phyloP scores from a whole-genome alignment of 192 early-diverging fungal species.

The Coemansia sp. region DNA sequence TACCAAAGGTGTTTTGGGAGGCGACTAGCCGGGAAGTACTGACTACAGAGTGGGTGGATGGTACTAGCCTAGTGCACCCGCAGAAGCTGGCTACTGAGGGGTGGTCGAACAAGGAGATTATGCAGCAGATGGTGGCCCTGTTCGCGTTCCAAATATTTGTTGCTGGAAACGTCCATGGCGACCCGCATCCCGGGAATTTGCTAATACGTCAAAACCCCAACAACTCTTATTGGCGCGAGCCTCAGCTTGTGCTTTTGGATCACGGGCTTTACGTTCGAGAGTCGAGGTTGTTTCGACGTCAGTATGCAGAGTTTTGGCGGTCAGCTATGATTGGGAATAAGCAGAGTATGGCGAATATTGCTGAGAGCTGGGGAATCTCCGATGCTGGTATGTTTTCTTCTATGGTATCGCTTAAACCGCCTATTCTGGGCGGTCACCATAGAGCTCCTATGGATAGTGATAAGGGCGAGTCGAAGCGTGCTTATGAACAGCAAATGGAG shows the following conservation, averaged over 20 bases:
- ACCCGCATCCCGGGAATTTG: slow-evolving; percentile 86
- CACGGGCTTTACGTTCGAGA: slow-evolving; percentile 91
- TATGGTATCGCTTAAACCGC: slow-evolving; percentile 50
- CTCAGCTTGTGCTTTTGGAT: slow-evolving; percentile 83
- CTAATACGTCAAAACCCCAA: slow-evolving; percentile 72
- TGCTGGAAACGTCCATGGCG: slow-evolving; percentile 86
- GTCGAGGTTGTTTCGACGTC: slow-evolving; percentile 65
- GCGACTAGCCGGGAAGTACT: slow-evolving; percentile 71
- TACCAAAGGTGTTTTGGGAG: slow-evolving; percentile 79
- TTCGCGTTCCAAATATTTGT: slow-evolving; percentile 90
- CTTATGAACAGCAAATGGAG: slow-evolving; percentile 75
- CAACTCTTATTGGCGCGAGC: slow-evolving; percentile 25
- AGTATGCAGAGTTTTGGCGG: slow-evolving; percentile 89
- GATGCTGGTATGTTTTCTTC: slow-evolving; percentile 48
- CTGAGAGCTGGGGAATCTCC: slow-evolving; percentile 67
- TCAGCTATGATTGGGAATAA: slow-evolving; percentile 76
- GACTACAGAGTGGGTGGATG: slow-evolving; percentile 91
- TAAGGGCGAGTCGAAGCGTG: slow-evolving; percentile 30
- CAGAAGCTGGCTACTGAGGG: slow-evolving; percentile 30
- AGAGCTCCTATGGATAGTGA: neutral
- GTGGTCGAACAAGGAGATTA: slow-evolving; percentile 55
- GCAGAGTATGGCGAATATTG: slow-evolving; percentile 65
- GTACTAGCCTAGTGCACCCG: slow-evolving; percentile 68
- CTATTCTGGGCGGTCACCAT: slow-evolving; percentile 1
- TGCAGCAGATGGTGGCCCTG: slow-evolving; percentile 74